A percentile compares a stretch with the other conserved stretches of the same genome.
Evolutionary conservation across 768 basidiomycete genomes (phyloP).

Genomic region (Cubamyces lactineus): DNA sequence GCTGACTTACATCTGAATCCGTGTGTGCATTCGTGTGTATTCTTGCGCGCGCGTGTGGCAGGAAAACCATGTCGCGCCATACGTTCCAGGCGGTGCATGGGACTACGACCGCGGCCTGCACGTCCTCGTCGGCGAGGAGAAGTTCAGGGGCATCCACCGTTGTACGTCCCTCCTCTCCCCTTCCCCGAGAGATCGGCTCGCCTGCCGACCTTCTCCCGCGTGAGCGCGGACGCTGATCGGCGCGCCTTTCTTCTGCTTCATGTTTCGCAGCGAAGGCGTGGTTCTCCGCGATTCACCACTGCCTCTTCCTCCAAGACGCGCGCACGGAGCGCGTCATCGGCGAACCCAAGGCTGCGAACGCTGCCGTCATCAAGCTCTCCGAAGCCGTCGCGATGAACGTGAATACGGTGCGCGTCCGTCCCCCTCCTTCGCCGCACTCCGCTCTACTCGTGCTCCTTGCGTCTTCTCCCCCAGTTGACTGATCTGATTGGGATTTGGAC

Average conservation of each 20-base stretch:
- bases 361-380: slow-evolving; percentile 34
- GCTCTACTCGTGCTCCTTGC: not conserved
- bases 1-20: slow-evolving; percentile 6
- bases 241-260: not conserved
- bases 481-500: not conserved
- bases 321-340: slow-evolving; percentile 46
- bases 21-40: slow-evolving; percentile 11
- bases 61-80: slow-evolving; percentile 30
- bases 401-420: slow-evolving; percentile 10
- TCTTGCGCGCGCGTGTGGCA: not conserved
- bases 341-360: slow-evolving; percentile 45
- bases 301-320: slow-evolving; percentile 47
- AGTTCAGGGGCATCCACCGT: slow-evolving; percentile 47
- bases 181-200: not conserved
- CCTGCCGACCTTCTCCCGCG: not conserved
- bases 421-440: too few species aligned
- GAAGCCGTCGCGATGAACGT: slow-evolving; percentile 21
- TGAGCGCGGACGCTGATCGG: slow-evolving; percentile 16
- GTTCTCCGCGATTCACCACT: slow-evolving; percentile 45
- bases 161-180: slow-evolving; percentile 36
- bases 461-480: not conserved
- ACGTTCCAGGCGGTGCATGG: slow-evolving; percentile 33
- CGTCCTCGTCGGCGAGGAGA: slow-evolving; percentile 50
- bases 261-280: slow-evolving; percentile 32
- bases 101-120: slow-evolving; percentile 46